Base-by-base conservation (phyloP, 2,329 filamentous ascomycete species). In the Alternaria gansuensis region DNA sequence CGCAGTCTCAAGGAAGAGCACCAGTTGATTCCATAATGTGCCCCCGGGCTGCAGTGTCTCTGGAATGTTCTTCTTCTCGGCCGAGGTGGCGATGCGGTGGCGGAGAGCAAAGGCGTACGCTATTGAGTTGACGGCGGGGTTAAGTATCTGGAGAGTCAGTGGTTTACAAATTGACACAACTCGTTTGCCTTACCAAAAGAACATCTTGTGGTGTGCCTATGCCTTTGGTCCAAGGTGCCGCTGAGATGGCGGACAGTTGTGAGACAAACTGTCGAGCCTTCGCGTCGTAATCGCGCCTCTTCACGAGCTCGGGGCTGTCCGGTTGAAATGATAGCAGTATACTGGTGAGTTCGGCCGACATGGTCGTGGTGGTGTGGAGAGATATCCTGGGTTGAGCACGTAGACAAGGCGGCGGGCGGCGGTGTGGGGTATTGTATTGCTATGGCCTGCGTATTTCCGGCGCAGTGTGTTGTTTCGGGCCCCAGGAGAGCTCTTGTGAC, bases 121-220 rank as follows among this genome's bases (percentile, higher is more conserved):
- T 61, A 89, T 80, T 17, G 85, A 84, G 71, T 90, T 86, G 37
- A 81, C 74, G 7, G 82, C 74, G 21, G 88, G 87, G 65, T 88
- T 81, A 57, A 88, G 76, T 33, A 82, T 65, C 75, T 82, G 34
- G 3, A 10, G 5, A 7, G 13, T 74, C 39, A 74, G 65, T 29
- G 13, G 21, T 21, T 21, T 21, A 4, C 44, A 17, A 4, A 23
- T 10, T 37, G 1, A n/a, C 7, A 14, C 14, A 2, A 1, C 2
- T 11, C 13, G 46, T 17, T 40, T n/a, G 26, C 28, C 70, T 36
- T 68, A 77, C 76, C 54, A 78, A 71, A 44, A 82, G 69, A 14
- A 81, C 53, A 66, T 79, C 77, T 58, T 80, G 72, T 57, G 75
- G 69, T 44, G 79, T 77, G 31, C 78, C 71, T 31, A 69, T 71